Percentiles rank a stretch among this genome's conserved stretches.
Evolutionary conservation across 805 yeast species (phyloP).

Genomic region (Candida alai): DNA sequence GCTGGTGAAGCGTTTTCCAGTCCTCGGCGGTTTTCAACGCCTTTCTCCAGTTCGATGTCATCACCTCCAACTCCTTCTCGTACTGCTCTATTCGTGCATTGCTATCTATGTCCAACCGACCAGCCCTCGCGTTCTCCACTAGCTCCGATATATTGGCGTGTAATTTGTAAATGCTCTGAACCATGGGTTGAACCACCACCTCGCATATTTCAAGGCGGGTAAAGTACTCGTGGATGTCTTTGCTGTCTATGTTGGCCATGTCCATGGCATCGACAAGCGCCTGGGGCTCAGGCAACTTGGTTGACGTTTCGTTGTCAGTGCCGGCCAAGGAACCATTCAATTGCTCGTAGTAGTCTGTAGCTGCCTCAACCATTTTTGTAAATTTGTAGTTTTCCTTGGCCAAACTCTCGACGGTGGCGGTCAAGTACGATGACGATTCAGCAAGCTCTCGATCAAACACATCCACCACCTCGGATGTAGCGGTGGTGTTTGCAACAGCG

Average conservation of each 20-base stretch:
- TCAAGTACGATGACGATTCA: conserved; percentile 10
- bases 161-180: conserved; percentile 30
- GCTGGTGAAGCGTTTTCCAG: conserved; percentile 25
- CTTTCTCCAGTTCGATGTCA: conserved; percentile 36
- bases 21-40: conserved; percentile 36
- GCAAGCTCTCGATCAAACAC: conserved; percentile 8
- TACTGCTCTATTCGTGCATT: conserved; percentile 17
- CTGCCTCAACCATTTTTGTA: conserved; percentile 23
- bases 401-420: conserved; percentile 33
- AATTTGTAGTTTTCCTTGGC: conserved; percentile 35
- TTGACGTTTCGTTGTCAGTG: background rate
- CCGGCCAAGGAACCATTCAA: conserved; percentile 10
- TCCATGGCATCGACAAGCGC: conserved; percentile 24
- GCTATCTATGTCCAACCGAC: conserved; percentile 8
- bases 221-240: conserved; percentile 14
- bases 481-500: conserved; percentile 2
- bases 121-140: conserved; percentile 8
- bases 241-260: conserved; percentile 12
- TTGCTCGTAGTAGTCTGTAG: conserved; percentile 27
- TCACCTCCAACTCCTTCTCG: conserved; percentile 28
- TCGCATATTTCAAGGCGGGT: conserved; percentile 37
- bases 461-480: conserved; percentile 2
- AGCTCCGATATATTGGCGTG: conserved; percentile 27
- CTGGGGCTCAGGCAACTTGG: conserved; percentile 28
- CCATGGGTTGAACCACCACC: conserved; percentile 28